These are phyloP conservation scores for Sphenostylis stenocarpa DNA, from an alignment of 306 rosid species.

Conservation along the genomic window DNA sequence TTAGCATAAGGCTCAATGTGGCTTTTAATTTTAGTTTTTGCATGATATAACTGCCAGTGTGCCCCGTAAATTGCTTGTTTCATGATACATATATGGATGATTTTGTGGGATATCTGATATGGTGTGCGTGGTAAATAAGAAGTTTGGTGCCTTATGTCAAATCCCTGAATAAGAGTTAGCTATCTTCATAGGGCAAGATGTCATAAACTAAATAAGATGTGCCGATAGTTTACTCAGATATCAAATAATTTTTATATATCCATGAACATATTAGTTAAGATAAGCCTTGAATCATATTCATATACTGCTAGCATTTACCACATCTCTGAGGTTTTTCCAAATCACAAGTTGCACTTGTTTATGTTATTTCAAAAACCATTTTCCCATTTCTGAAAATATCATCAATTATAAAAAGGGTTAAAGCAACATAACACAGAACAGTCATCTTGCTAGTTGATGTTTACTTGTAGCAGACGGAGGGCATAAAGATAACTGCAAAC, in stretches of 20 bases:
- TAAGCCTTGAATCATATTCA: not conserved
- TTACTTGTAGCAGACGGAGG: slow-evolving; percentile 48
- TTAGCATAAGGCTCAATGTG: not conserved
- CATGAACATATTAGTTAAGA: not conserved
- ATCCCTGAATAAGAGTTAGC: not conserved
- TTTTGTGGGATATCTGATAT: not conserved
- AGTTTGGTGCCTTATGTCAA: not conserved
- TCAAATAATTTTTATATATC: not conserved
- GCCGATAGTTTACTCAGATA: not conserved
- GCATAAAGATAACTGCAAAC: slow-evolving; percentile 50
- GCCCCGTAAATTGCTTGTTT: not conserved
- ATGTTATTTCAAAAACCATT: not conserved
- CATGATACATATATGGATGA: not conserved
- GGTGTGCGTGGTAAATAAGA: not conserved
- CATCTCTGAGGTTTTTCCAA: not conserved
- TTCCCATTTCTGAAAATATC: not conserved
- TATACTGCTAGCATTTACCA: not conserved
- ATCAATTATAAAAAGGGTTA: not conserved
- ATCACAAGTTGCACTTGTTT: not conserved
- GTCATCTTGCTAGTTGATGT: slow-evolving; percentile 9
- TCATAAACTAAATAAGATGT: not conserved
- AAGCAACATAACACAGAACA: not conserved
- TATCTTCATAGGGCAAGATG: not conserved
- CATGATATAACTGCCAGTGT: not conserved
- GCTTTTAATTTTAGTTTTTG: not conserved